These are phyloP conservation scores for Kregervanrija delftensis DNA, from an alignment of 805 yeast species.

Conservation along the genomic window DNA sequence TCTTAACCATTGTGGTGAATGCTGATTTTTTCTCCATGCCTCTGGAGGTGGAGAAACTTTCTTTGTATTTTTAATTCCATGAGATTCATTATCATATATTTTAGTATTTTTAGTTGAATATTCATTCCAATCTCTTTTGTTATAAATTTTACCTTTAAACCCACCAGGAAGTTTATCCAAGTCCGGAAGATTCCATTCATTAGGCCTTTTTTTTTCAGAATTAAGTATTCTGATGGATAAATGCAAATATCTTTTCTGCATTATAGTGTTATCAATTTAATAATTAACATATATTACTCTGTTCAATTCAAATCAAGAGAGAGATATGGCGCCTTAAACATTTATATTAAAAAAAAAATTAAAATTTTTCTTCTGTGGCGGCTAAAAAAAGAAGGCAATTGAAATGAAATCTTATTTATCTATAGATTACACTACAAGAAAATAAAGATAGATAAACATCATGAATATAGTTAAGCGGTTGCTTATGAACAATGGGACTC, in stretches of 20 bases:
- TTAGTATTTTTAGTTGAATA: slow-evolving; percentile 16
- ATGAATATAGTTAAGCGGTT: slow-evolving; percentile 74
- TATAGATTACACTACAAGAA: not conserved
- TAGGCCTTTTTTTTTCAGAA: slow-evolving; percentile 12
- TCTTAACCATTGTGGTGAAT: slow-evolving; percentile 62
- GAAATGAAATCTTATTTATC: no score
- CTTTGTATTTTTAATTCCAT: slow-evolving; percentile 8
- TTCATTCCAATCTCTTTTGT: slow-evolving; percentile 22
- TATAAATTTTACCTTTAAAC: slow-evolving; percentile 28
- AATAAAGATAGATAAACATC: not conserved
- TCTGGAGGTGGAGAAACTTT: slow-evolving; percentile 32
- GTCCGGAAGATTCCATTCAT: slow-evolving; percentile 31
- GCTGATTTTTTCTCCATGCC: slow-evolving; percentile 36
- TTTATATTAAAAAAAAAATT: no score
- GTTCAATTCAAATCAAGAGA: no score
- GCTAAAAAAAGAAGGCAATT: no score
- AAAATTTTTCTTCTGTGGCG: no score
- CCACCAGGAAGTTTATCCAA: slow-evolving; percentile 27
- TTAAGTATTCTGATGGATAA: not conserved
- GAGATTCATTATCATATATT: slow-evolving; percentile 9
- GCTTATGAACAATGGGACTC: slow-evolving; percentile 26
- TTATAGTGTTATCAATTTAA: not conserved
- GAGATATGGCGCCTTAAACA: no score
- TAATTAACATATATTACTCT: no score
- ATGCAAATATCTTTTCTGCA: slow-evolving; percentile 1